These are phyloP conservation scores for Sporothrix mexicana DNA, from an alignment of 2,329 filamentous ascomycete species.

Conservation along the genomic window DNA sequence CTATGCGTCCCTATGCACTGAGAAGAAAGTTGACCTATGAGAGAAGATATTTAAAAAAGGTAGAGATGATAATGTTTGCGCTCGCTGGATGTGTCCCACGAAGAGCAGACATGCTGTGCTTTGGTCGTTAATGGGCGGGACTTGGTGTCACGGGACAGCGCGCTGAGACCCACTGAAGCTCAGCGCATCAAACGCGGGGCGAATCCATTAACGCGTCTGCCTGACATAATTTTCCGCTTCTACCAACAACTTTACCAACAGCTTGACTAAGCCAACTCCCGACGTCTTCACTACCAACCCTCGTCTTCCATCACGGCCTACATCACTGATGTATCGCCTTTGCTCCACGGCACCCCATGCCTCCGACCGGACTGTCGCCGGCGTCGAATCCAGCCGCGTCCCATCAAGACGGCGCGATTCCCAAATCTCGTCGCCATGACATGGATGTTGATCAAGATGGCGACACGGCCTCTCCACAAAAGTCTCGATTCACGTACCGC, in stretches of 20 bases:
- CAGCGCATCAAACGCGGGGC: background rate
- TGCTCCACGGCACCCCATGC: constrained; percentile 1
- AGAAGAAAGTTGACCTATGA: too few species aligned
- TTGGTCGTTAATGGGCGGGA: too few species aligned
- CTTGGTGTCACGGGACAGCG: constrained; percentile 5
- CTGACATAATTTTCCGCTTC: background rate
- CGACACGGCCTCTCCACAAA: background rate
- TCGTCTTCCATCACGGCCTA: background rate
- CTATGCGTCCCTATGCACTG: too few species aligned
- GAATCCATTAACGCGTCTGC: background rate
- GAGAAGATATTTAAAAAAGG: too few species aligned
- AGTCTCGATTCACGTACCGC: constrained; percentile 82
- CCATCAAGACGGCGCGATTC: background rate
- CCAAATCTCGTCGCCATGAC: background rate
- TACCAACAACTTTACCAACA: background rate
- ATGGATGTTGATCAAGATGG: background rate
- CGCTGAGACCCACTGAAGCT: background rate
- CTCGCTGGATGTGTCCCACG: too few species aligned
- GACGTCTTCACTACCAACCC: background rate
- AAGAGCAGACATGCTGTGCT: too few species aligned
- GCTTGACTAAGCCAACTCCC: background rate
- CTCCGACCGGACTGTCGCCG: constrained; percentile 9
- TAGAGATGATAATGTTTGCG: too few species aligned
- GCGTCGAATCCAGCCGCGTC: background rate
- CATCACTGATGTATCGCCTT: constrained; percentile 14